These are phyloP conservation scores for Crassisporium funariophilum DNA, from an alignment of 768 basidiomycete species.

Conservation along the genomic window DNA sequence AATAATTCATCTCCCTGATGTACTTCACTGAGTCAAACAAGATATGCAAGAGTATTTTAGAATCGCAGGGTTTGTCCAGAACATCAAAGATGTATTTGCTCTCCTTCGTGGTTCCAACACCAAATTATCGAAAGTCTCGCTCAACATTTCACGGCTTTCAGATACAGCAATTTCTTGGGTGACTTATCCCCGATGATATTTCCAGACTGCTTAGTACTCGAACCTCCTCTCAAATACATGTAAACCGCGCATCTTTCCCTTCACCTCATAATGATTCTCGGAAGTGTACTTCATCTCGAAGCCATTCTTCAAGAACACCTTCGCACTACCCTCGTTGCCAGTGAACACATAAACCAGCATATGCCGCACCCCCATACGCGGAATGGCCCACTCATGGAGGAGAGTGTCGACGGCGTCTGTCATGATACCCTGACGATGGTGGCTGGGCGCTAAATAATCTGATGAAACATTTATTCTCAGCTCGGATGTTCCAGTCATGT, in stretches of 20 bases:
- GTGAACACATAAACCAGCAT: slow-evolving; percentile 47
- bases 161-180: too few relatives aligned
- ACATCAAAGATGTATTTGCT: slow-evolving; percentile 7
- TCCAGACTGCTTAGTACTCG: slow-evolving; percentile 1
- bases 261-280: slow-evolving; percentile 17
- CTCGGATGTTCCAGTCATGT: not conserved
- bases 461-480: slow-evolving; percentile 4
- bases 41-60: slow-evolving; percentile 18
- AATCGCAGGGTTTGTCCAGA: slow-evolving; percentile 1
- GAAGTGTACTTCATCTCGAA: slow-evolving; percentile 23
- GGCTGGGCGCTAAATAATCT: slow-evolving; percentile 63
- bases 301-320: slow-evolving; percentile 50
- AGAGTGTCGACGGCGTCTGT: slow-evolving; percentile 58
- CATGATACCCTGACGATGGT: slow-evolving; percentile 77
- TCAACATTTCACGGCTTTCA: too few relatives aligned
- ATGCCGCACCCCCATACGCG: slow-evolving; percentile 57
- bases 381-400: slow-evolving; percentile 61
- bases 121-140: slow-evolving; percentile 11
- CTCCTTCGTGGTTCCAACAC: slow-evolving; percentile 17
- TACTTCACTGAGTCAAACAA: slow-evolving; percentile 16
- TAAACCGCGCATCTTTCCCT: slow-evolving; percentile 24
- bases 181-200: too few relatives aligned
- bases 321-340: slow-evolving; percentile 60
- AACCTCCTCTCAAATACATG: slow-evolving; percentile 32
- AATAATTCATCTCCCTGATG: slow-evolving; percentile 18